These are phyloP conservation scores for Podaxis sp. DNA, from an alignment of 768 basidiomycete genomes.

Conservation along the genomic window DNA sequence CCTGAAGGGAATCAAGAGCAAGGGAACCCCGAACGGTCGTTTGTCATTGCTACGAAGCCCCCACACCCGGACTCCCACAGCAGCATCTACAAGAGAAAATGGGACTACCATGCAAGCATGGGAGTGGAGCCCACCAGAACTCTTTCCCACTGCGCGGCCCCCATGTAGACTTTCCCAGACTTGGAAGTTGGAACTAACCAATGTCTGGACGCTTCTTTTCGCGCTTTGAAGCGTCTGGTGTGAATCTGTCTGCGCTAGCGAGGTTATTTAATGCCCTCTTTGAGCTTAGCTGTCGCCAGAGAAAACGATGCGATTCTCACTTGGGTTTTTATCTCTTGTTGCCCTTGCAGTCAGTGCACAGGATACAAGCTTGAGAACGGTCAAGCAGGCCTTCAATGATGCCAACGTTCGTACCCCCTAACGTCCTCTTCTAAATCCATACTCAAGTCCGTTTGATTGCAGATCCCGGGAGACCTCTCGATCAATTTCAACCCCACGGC, in stretches of 20 bases:
- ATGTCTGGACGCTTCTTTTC: background rate
- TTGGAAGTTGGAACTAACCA: slow-evolving; percentile 12
- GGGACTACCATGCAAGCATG: background rate
- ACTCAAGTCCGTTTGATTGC: background rate
- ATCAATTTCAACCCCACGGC: slow-evolving; percentile 34
- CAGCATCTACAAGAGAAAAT: background rate
- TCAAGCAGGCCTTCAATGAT: slow-evolving; percentile 29
- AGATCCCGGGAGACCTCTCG: slow-evolving; percentile 33
- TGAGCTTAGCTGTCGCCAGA: background rate
- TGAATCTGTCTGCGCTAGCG: background rate
- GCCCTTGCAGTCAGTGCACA: slow-evolving; percentile 23
- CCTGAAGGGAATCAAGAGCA: background rate
- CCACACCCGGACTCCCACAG: background rate
- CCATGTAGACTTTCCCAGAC: background rate
- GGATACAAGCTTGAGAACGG: slow-evolving; percentile 28
- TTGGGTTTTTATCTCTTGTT: slow-evolving; percentile 4
- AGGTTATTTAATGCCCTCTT: background rate
- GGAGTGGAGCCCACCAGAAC: background rate
- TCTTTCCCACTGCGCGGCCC: background rate
- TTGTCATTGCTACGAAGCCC: background rate
- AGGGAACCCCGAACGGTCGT: background rate
- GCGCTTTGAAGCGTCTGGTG: background rate
- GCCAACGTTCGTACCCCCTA: slow-evolving; percentile 25
- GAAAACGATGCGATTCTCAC: slow-evolving; percentile 9
- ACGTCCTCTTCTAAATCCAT: background rate